Evolutionary conservation across 2,329 filamentous ascomycete genomes (phyloP).

Genomic region (Colletotrichum abscissum): DNA sequence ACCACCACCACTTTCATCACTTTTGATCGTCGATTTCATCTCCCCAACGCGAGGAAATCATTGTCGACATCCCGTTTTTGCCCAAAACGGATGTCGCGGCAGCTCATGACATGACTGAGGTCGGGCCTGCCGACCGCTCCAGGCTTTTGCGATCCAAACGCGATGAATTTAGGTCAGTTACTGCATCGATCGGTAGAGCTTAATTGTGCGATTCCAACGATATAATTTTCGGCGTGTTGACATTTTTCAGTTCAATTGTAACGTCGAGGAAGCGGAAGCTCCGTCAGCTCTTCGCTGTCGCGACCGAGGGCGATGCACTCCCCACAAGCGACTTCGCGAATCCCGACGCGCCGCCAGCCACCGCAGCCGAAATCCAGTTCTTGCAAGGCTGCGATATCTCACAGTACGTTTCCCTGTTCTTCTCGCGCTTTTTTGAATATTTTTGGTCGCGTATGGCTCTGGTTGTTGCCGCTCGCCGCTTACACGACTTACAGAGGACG

Average conservation of each 20-base stretch:
- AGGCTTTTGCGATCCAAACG: constrained; percentile 74
- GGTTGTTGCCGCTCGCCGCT: constrained; percentile 3
- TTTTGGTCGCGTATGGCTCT: constrained; percentile 38
- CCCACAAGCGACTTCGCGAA: constrained; percentile 68
- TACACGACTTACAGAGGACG: constrained; percentile 51
- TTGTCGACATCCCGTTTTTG: constrained; percentile 65
- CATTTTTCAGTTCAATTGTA: constrained; percentile 72
- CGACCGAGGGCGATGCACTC: constrained; percentile 74
- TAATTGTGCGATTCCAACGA: constrained; percentile 61
- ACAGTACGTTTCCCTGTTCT: constrained; percentile 60
- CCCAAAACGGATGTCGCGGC: constrained; percentile 77
- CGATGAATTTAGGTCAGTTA: constrained; percentile 69
- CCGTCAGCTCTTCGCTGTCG: constrained; percentile 84
- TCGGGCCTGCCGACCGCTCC: constrained; percentile 73
- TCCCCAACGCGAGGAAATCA: constrained; percentile 45
- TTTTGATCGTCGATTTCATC: constrained; percentile 43
- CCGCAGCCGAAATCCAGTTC: constrained; percentile 65
- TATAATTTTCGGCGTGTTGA: constrained; percentile 59
- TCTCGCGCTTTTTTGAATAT: constrained; percentile 16
- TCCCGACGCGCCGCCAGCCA: constrained; percentile 65
- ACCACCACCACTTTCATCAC: constrained; percentile 35
- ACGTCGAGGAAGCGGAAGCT: constrained; percentile 91
- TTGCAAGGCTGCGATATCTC: constrained; percentile 68
- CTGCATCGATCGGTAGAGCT: constrained; percentile 55
- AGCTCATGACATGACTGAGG: constrained; percentile 78